phyloP scores from a whole-genome alignment of 2,329 filamentous ascomycete species.

The Beauveria sp. region DNA sequence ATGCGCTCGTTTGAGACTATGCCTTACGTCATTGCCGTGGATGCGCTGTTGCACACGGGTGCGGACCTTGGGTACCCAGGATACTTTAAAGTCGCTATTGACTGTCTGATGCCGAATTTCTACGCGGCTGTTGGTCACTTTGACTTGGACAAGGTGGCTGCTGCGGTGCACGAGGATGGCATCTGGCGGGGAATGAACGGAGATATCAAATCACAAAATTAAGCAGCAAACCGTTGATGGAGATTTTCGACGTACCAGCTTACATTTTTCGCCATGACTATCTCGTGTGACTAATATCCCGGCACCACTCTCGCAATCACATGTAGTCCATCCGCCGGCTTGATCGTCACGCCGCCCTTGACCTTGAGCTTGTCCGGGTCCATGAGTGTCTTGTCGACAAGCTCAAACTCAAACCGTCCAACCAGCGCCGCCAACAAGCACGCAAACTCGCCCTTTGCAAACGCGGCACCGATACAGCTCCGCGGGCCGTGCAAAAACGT shows the following conservation, averaged over 20 bases:
- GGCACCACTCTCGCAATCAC: conserved; percentile 60
- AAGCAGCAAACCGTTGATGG: background rate
- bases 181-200: background rate
- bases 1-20: background rate
- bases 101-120: background rate
- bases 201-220: background rate
- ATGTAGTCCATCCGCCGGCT: conserved; percentile 64
- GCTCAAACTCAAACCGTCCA: conserved; percentile 61
- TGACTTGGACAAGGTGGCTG: background rate
- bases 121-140: background rate
- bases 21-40: conserved; percentile 1
- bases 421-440: conserved; percentile 72
- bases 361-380: conserved; percentile 62
- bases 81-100: background rate
- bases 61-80: background rate
- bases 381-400: conserved; percentile 50
- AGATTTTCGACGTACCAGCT: too few relatives aligned
- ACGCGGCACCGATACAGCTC: conserved; percentile 75
- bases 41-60: conserved; percentile 1
- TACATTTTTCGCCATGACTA: too few relatives aligned
- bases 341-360: conserved; percentile 62
- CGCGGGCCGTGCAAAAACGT: conserved; percentile 83
- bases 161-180: background rate
- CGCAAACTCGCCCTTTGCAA: conserved; percentile 79
- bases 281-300: conserved; percentile 38